A percentile compares a stretch with the other conserved stretches of the same genome.
Evolutionary conservation across 1,139 yeast genomes (phyloP).

Genomic region (Debaryomycetaceae sp.): DNA sequence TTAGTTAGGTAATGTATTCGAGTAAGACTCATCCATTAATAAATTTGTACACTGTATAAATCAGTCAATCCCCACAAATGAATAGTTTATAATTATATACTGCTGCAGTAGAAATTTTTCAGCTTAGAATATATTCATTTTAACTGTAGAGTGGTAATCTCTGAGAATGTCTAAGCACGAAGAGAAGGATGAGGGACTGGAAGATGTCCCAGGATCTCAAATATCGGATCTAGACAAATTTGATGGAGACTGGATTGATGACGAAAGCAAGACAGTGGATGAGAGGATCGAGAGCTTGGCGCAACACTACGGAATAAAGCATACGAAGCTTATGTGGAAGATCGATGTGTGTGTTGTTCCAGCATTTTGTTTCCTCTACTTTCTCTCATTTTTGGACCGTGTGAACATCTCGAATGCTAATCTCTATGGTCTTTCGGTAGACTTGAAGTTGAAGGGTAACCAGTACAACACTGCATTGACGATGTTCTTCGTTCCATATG

Average conservation of each 20-base stretch:
- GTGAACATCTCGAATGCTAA: constrained; percentile 75
- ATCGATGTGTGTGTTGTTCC: constrained; percentile 66
- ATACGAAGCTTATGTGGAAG: constrained; percentile 55
- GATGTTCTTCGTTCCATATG: constrained; percentile 70
- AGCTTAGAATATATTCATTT: too few relatives aligned
- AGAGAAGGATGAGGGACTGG: background rate
- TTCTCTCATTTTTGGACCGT: constrained; percentile 67
- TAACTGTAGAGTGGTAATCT: background rate
- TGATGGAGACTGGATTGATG: background rate
- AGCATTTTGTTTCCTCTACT: constrained; percentile 64
- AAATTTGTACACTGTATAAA: background rate
- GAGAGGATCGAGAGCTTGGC: constrained; percentile 28
- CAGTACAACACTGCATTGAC: constrained; percentile 65
- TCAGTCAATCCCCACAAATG: background rate
- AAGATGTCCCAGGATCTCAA: background rate
- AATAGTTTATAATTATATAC: background rate
- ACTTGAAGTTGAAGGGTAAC: constrained; percentile 49
- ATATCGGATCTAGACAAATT: background rate
- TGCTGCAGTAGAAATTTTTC: too few relatives aligned
- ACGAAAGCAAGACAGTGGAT: constrained; percentile 8
- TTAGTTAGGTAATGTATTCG: background rate
- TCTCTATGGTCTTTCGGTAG: constrained; percentile 58
- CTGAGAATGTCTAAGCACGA: background rate
- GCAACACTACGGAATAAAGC: constrained; percentile 31
- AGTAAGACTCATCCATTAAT: background rate